These are phyloP conservation scores for Dissophora ornata DNA, from an alignment of 192 early-diverging fungal genomes.

Conservation along the genomic window DNA sequence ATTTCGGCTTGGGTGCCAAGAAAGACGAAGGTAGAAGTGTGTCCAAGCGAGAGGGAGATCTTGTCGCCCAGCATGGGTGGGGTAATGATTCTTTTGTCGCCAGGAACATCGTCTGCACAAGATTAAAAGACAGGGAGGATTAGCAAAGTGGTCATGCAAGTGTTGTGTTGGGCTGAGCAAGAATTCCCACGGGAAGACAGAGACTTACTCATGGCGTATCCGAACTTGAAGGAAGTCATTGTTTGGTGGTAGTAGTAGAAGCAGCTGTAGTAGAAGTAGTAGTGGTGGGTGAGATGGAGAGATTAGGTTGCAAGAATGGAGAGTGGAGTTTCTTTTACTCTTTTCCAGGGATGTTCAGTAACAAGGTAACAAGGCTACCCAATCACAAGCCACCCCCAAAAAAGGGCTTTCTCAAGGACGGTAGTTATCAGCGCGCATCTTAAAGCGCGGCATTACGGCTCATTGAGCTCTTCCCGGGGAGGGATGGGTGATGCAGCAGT, in stretches of 20 bases:
- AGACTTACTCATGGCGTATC: slow-evolving; percentile 53
- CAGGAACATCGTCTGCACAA: slow-evolving; percentile 30
- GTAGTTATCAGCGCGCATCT: too few relatives aligned
- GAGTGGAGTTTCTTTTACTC: too few relatives aligned
- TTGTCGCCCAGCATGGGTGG: slow-evolving; percentile 59
- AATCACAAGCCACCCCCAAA: slow-evolving; percentile 13
- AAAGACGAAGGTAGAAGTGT: slow-evolving; percentile 59
- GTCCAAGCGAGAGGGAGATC: slow-evolving; percentile 56
- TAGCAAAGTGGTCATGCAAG: too few relatives aligned
- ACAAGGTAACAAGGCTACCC: too few relatives aligned
- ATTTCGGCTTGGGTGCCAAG: slow-evolving; percentile 61
- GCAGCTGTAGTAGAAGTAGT: neutral
- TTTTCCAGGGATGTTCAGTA: too few relatives aligned
- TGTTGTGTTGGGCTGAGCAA: too few relatives aligned
- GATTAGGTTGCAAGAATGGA: too few relatives aligned
- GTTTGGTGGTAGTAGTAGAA: neutral
- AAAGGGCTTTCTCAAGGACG: too few relatives aligned
- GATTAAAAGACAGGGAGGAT: neutral
- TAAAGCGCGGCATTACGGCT: too few relatives aligned
- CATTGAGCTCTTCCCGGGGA: too few relatives aligned
- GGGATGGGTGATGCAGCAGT: too few relatives aligned
- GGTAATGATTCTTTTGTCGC: slow-evolving; percentile 53
- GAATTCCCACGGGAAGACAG: neutral
- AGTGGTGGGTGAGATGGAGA: too few relatives aligned
- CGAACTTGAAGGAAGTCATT: slow-evolving; percentile 43